phyloP scores from a whole-genome alignment of 2,329 filamentous ascomycete species.

The Ascochyta fabae region DNA sequence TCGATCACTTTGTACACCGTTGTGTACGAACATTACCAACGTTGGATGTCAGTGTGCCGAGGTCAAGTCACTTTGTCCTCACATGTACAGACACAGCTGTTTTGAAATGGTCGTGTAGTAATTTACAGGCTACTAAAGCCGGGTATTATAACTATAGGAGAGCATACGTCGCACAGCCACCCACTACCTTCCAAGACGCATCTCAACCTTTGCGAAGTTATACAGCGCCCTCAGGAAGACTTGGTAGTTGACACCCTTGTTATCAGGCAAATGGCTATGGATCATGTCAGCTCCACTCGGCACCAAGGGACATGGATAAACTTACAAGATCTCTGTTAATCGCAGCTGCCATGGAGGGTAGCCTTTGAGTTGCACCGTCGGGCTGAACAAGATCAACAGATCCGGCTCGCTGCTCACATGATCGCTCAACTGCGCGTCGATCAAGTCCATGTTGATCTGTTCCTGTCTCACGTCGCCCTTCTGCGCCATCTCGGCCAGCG shows the following conservation, averaged over 20 bases:
- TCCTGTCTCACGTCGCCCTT: slow-evolving; percentile 78
- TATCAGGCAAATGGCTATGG: slow-evolving; percentile 65
- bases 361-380: slow-evolving; percentile 81
- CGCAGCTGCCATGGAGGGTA: slow-evolving; percentile 98
- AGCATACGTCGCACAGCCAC: neutral
- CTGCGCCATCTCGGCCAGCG: slow-evolving; percentile 93
- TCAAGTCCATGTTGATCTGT: slow-evolving; percentile 84
- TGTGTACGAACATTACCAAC: neutral
- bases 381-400: slow-evolving; percentile 84
- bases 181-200: slow-evolving; percentile 73
- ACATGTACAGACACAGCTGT: neutral
- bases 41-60: neutral
- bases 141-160: slow-evolving; percentile 26
- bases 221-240: slow-evolving; percentile 86
- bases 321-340: slow-evolving; percentile 88
- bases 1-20: neutral
- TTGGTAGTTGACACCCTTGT: slow-evolving; percentile 88
- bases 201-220: slow-evolving; percentile 85
- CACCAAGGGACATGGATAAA: slow-evolving; percentile 32
- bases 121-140: slow-evolving; percentile 5
- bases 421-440: slow-evolving; percentile 84
- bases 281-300: slow-evolving; percentile 15
- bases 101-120: neutral
- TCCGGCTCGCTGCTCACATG: slow-evolving; percentile 88
- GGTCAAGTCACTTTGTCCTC: neutral